Conservation (phyloP, 139 green algal genomes). For the Tetraselmis striata region DNA sequence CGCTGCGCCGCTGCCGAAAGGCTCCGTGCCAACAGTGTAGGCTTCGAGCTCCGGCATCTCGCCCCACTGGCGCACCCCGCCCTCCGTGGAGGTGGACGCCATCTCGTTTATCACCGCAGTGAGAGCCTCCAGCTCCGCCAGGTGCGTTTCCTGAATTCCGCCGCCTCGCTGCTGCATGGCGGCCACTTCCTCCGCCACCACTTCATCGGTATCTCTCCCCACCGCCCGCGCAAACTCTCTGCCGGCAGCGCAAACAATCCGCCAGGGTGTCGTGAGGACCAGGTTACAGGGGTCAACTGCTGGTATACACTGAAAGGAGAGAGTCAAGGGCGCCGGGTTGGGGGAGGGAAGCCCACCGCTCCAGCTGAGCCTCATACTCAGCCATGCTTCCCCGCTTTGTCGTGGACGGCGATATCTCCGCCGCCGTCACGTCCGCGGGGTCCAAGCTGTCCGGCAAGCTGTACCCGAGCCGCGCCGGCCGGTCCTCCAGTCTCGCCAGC, state of each 20-base stretch:
- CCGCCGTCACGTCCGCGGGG: neutral
- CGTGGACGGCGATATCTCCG: neutral
- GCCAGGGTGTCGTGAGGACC: too few relatives aligned
- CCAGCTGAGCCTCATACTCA: neutral
- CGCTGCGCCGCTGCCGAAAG: too few relatives aligned
- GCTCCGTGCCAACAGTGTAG: neutral
- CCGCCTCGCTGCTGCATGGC: neutral
- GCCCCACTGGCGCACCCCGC: neutral
- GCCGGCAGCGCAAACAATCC: too few relatives aligned
- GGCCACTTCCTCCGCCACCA: neutral
- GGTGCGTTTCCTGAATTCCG: neutral
- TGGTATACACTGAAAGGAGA: too few relatives aligned
- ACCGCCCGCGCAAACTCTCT: neutral
- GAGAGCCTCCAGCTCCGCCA: neutral
- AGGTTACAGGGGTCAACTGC: too few relatives aligned
- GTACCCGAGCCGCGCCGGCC: neutral
- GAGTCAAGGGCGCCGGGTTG: too few relatives aligned
- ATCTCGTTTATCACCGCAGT: neutral
- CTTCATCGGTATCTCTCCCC: neutral
- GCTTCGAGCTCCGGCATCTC: neutral
- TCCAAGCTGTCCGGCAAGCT: neutral
- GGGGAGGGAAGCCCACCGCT: neutral
- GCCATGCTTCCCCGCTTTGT: neutral
- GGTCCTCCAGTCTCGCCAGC: neutral
- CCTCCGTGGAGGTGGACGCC: neutral